These are phyloP conservation scores for Nothophoma quercina DNA, from an alignment of 2,329 filamentous ascomycete species.

Conservation along the genomic window DNA sequence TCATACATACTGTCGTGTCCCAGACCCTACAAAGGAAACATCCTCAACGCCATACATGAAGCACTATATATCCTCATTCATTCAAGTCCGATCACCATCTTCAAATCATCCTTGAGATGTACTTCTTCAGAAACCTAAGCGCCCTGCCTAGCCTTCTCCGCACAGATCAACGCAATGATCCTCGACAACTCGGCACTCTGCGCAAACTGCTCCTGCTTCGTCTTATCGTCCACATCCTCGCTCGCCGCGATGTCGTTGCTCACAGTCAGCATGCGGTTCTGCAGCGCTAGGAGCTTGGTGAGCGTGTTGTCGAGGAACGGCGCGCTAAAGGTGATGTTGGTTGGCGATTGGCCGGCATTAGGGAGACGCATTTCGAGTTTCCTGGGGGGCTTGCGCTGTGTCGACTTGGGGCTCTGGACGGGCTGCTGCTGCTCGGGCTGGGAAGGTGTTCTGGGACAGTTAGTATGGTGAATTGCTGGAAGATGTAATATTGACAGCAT, in stretches of 20 bases:
- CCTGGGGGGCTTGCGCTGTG: conserved; percentile 54
- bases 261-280: conserved; percentile 59
- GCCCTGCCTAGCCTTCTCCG: conserved; percentile 61
- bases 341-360: conserved; percentile 42
- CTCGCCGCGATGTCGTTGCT: conserved; percentile 56
- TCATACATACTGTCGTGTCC: conserved; percentile 10
- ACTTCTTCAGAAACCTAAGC: too few relatives aligned
- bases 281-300: conserved; percentile 58
- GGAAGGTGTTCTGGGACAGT: conserved; percentile 1
- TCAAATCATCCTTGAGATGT: too few relatives aligned
- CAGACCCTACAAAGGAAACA: neutral
- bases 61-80: neutral
- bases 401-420: conserved; percentile 23
- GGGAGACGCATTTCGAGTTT: conserved; percentile 60
- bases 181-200: conserved; percentile 58
- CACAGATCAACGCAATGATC: conserved; percentile 61
- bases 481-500: too few relatives aligned
- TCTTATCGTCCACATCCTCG: conserved; percentile 55
- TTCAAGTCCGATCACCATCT: neutral
- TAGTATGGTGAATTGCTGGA: neutral
- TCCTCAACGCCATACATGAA: conserved; percentile 14
- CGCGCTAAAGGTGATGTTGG: conserved; percentile 58
- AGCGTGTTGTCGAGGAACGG: conserved; percentile 62
- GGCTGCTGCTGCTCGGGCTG: conserved; percentile 34
- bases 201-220: conserved; percentile 59